Base-by-base conservation (phyloP, 2,329 filamentous ascomycete genomes). In the Epichloe sp. region DNA sequence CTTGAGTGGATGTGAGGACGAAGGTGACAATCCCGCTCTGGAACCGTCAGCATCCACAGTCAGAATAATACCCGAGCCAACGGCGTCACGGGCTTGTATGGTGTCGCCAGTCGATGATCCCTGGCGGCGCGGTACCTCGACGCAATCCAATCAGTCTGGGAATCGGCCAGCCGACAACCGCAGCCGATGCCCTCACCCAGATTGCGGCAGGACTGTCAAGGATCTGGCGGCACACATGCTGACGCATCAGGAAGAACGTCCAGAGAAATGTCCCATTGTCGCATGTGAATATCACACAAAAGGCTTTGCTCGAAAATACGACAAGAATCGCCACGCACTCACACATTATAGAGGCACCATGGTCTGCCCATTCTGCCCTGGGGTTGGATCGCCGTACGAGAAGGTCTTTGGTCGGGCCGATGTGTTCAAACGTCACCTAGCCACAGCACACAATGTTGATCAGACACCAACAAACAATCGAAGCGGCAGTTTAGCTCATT, bases 281-380 rank as follows among this genome's bases (percentile, higher is more conserved):
- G 90, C 84, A 2, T 97, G 91, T 72, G 89, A 96, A 61, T 97
- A 96, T 65, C 86, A 96, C 68, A 77, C 79, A 59, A 97, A 96
- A 67, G 91, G 91, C 0, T 97, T 97, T 62, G 91, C 91, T 3
- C 79, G 91, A 54, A 97, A 97, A 68, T 98, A 97, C 65, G 93
- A 97, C 71, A 96, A 96, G 75, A 97, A 97, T 67, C 76, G 93
- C 12, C 93, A 98, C 65, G 95, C 91, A 1, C 71, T 97, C 56
- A 97, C 91, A 3, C 93, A 97, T 64, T 98, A 97, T 74, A 95
- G 95, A 67, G 91, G 91, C 8, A 96, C 88, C 14, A 96, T 97
- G 89, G 86, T 95, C 7, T 98, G 93, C 62, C 90, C 90, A 5
- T 97, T 97, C 68, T 97, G 93, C 59, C 88, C 90, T 0, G 88